Conservation (phyloP, 2,329 filamentous ascomycete genomes). For the Colletotrichum trifolii region DNA sequence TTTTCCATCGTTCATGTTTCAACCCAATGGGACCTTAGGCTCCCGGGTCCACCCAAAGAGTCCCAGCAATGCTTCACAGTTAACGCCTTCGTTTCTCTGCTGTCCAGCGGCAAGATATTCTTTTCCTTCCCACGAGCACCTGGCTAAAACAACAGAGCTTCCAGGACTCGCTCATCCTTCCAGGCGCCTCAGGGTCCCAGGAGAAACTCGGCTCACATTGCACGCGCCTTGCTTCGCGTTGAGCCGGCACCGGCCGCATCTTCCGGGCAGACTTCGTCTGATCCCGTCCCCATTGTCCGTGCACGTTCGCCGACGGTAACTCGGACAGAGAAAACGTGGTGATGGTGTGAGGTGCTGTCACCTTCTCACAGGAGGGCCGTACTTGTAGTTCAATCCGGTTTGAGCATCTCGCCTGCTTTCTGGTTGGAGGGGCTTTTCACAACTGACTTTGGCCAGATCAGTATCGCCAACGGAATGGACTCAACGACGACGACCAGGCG, state of each 20-base stretch:
- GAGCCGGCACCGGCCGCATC: too few relatives aligned
- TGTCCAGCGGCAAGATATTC: conserved; percentile 6
- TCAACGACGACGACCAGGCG: neutral
- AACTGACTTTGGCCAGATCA: conserved; percentile 8
- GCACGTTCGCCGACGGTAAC: too few relatives aligned
- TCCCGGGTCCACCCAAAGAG: conserved; percentile 25
- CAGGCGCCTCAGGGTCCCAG: too few relatives aligned
- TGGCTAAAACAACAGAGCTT: too few relatives aligned
- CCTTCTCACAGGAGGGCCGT: neutral
- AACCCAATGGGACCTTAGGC: conserved; percentile 23
- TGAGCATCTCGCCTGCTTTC: neutral
- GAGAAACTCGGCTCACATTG: too few relatives aligned
- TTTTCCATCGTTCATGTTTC: conserved; percentile 25
- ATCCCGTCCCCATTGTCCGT: too few relatives aligned
- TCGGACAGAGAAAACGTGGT: neutral
- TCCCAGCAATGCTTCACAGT: conserved; percentile 24
- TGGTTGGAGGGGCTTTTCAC: neutral
- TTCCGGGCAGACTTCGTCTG: too few relatives aligned
- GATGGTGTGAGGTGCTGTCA: conserved; percentile 2
- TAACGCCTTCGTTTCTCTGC: neutral
- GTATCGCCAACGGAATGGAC: conserved; percentile 6
- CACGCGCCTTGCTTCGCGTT: too few relatives aligned
- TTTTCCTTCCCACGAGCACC: conserved; percentile 14
- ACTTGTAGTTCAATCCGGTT: too few relatives aligned
- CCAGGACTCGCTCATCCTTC: too few relatives aligned